Percentiles rank a stretch among this genome's conserved stretches.
Evolutionary conservation across 257 asterid genomes (phyloP).

Genomic region (Forsythia suspensa): DNA sequence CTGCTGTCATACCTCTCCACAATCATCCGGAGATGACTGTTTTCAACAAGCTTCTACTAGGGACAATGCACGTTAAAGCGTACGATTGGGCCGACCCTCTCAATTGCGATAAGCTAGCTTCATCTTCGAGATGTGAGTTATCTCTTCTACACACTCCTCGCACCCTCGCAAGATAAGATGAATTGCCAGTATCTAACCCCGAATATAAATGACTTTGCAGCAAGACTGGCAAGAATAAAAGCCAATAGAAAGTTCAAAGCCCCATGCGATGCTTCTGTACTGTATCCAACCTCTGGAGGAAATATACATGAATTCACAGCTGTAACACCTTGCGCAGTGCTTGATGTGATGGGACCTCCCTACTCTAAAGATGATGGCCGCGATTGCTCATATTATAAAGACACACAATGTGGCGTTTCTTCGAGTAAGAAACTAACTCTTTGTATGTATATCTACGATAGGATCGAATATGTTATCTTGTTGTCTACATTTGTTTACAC

Average conservation of each 20-base stretch:
- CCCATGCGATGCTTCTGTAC: slow-evolving; percentile 64
- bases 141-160: not conserved
- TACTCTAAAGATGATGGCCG: slow-evolving; percentile 70
- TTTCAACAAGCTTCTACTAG: slow-evolving; percentile 79
- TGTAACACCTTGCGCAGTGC: slow-evolving; percentile 77
- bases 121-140: slow-evolving; percentile 44
- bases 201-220: slow-evolving; percentile 30
- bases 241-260: slow-evolving; percentile 53
- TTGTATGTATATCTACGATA: no score
- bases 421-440: no score
- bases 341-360: slow-evolving; percentile 85
- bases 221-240: slow-evolving; percentile 57
- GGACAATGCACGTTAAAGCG: slow-evolving; percentile 80
- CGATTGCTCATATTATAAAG: slow-evolving; percentile 66
- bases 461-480: no score
- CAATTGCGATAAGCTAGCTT: not conserved
- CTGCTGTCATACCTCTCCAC: slow-evolving; percentile 81
- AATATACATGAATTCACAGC: slow-evolving; percentile 82
- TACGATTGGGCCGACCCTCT: slow-evolving; percentile 65
- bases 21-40: slow-evolving; percentile 94
- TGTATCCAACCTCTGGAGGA: slow-evolving; percentile 92
- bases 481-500: no score
- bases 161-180: not conserved
- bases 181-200: slow-evolving; percentile 5
- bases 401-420: slow-evolving; percentile 21